Evolutionary conservation across 2,329 filamentous ascomycete genomes (phyloP).

Genomic region (Lachnellula hyalina): DNA sequence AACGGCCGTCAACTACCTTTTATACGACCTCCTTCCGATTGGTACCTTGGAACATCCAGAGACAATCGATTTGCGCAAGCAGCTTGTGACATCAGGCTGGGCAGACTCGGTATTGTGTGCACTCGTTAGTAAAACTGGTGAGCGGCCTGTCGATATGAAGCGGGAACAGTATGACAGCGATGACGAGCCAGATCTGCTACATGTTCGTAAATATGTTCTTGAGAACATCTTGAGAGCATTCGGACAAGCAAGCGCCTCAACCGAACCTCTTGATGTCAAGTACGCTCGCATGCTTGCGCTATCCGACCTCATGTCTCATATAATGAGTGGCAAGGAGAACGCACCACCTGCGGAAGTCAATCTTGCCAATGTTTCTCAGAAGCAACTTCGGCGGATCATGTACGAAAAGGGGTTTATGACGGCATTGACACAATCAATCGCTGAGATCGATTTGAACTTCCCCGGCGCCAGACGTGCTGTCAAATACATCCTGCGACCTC

Average conservation of each 20-base stretch:
- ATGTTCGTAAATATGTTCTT: slow-evolving; percentile 90
- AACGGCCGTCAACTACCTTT: slow-evolving; percentile 86
- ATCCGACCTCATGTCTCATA: slow-evolving; percentile 86
- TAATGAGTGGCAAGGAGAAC: slow-evolving; percentile 77
- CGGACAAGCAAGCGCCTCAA: slow-evolving; percentile 75
- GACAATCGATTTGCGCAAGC: slow-evolving; percentile 75
- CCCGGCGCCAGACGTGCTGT: slow-evolving; percentile 89
- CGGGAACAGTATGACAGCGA: slow-evolving; percentile 61
- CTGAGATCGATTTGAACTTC: slow-evolving; percentile 93
- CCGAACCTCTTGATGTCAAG: slow-evolving; percentile 75
- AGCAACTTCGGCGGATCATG: slow-evolving; percentile 89
- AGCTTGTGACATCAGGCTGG: slow-evolving; percentile 74
- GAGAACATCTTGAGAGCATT: slow-evolving; percentile 91
- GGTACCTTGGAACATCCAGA: slow-evolving; percentile 66
- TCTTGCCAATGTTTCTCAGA: slow-evolving; percentile 54
- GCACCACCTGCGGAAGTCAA: slow-evolving; percentile 31
- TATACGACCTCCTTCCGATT: slow-evolving; percentile 68
- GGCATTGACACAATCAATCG: slow-evolving; percentile 83
- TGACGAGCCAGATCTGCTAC: slow-evolving; percentile 77
- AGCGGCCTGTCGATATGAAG: slow-evolving; percentile 57
- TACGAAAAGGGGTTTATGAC: slow-evolving; percentile 96
- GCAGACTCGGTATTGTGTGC: slow-evolving; percentile 83
- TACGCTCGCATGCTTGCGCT: slow-evolving; percentile 85
- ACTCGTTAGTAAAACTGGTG: slow-evolving; percentile 80
- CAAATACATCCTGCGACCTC: slow-evolving; percentile 89